Conservation (phyloP, 2,329 filamentous ascomycete genomes). For the Sporothrix sp. region DNA sequence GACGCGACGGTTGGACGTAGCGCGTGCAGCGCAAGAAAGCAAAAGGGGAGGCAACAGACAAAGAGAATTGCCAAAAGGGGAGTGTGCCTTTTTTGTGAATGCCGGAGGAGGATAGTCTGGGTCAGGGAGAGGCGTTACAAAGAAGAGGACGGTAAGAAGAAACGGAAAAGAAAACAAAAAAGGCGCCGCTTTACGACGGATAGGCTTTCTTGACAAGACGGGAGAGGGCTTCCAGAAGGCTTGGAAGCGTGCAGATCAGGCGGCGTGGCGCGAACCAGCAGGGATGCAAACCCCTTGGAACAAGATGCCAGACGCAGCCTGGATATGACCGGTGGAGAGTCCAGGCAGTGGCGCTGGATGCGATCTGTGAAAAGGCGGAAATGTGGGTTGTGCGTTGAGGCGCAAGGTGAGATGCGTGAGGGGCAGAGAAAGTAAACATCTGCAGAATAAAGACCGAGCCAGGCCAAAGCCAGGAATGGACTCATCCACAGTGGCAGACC, state of each 20-base stretch:
- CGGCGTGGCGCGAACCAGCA: background rate
- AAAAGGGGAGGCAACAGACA: background rate
- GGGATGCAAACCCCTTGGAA: conserved; percentile 16
- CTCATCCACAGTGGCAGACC: background rate
- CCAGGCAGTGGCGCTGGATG: background rate
- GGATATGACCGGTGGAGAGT: background rate
- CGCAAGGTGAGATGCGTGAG: too few species aligned
- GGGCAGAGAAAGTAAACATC: background rate
- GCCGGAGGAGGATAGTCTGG: too few species aligned
- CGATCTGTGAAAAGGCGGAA: background rate
- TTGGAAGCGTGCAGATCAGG: conserved; percentile 11
- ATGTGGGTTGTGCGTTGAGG: background rate
- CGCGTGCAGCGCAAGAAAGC: too few species aligned
- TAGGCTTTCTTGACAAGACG: conserved; percentile 1
- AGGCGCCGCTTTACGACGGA: background rate
- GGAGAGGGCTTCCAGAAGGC: conserved; percentile 17
- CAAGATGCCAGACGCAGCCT: conserved; percentile 14
- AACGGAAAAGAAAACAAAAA: background rate
- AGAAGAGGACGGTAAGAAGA: background rate
- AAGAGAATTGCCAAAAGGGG: background rate
- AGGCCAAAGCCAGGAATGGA: too few species aligned
- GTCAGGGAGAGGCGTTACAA: background rate
- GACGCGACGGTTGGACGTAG: too few species aligned
- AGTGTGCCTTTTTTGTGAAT: too few species aligned
- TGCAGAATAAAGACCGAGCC: too few species aligned